Evolutionary conservation across 306 rosid genomes (phyloP), one percentile per base, ranked within the genome.

Genomic region (Biancaea sappan): DNA sequence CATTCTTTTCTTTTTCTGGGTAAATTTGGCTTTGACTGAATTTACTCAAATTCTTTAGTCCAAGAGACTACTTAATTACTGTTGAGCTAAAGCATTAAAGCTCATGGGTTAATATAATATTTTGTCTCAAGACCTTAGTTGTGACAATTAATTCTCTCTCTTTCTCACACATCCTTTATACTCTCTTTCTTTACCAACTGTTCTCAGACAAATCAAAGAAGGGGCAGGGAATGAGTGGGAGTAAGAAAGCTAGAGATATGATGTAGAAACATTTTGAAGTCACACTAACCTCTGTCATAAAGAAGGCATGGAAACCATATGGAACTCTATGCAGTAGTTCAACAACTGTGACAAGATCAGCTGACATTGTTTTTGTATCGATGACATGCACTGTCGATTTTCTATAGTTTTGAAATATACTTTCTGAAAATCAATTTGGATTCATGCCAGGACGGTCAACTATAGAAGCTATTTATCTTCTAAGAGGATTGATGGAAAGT

Each of bases 241-340:
- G 57, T 54, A 50, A 24, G 61, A 67, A 19, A n/a, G 61, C 22
- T 24, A 34, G 54, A 56, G 52, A 68, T 19, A 28, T 60, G 44
- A 75, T 19, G 37, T 38, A 53, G 51, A 37, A 40, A 71, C 50
- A 48, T 37, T 26, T 6, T 24, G 69, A 64, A 37, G 38, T n/a
- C 52, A 82, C 80, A 70, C 94, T 74, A 69, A 94, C 98, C 97
- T 91, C 93, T 26, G 96, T 83, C 43, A 91, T 90, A 69, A 91
- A 94, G 85, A 91, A 87, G 75, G 97, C 97, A 83, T 91, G 98
- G 72, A 94, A 91, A 60, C 98, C 97, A 51, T 87, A 87, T 24
- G 98, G 98, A 83, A 90, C 96, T 84, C 97, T 81, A 3, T 82
- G 84, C 2, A 96, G 98, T 83, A 94, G 80, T 66, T 94, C 93